Base-by-base conservation (phyloP, 257 asterid genomes). In the Haberlea rhodopensis region DNA sequence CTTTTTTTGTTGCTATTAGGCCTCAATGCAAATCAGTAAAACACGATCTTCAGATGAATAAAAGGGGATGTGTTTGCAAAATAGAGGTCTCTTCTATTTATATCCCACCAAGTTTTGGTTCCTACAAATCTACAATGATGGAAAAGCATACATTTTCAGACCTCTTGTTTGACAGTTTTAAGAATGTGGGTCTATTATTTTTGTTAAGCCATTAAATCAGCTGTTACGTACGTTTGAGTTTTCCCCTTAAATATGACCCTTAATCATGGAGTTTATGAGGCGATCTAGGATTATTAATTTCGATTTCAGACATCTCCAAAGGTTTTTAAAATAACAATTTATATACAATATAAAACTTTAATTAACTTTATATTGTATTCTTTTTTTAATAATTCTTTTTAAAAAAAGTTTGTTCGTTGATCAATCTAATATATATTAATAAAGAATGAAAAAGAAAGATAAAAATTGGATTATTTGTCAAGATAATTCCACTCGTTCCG, bases 61-160 rank as follows among this genome's bases (percentile, higher is more conserved):
- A 58, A 52, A 32, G 19, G 63, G 58, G 68, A 66, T 70, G 45
- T 60, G 57, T 7, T 49, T 6, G 8, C 9, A 34, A 10, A 43
- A 27, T 11, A 21, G 49, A 49, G 62, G 22, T n/a, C 62, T n/a
- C 40, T 15, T 40, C 20, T 26, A 10, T 31, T 22, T 64, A 29
- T 28, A 69, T 24, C 57, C 31, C 19, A 32, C 29, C 37, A 25
- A n/a, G 5, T 23, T 6, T 6, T 34, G 21, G 37, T 49, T 60
- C 69, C 61, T 26, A 2, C 18, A 29, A 18, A 13, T 29, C 84
- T 61, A 73, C 2, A 71, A 65, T 32, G 60, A 20, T 26, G 82
- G 79, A 13, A 6, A 9, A 54, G 65, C 76, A 60, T 15, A 31
- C 57, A 54, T n/a, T 57, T 32, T 20, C 51, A 19, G 19, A 60